phyloP scores from a whole-genome alignment of 176 grass and related monocot genomes.

The Oryza rufipogon region DNA sequence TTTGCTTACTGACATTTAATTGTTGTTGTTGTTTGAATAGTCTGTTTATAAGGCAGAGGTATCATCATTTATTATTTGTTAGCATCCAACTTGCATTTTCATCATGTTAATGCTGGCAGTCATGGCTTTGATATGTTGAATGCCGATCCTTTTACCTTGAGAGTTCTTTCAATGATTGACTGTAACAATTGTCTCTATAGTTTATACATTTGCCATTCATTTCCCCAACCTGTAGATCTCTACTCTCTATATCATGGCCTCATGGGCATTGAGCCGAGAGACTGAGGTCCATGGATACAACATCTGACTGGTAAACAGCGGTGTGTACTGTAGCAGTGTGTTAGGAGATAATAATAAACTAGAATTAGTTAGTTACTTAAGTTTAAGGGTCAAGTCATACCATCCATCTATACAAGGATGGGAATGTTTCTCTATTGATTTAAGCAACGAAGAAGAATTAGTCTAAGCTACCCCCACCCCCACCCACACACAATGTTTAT shows the following conservation, averaged over 20 bases:
- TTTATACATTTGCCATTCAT: not conserved
- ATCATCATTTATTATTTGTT: not conserved
- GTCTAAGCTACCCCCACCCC: too few relatives aligned
- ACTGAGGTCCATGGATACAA: too few relatives aligned
- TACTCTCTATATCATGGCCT: not conserved
- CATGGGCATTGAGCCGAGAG: too few relatives aligned
- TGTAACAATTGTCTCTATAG: not conserved
- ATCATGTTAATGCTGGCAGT: not conserved
- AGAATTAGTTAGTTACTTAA: too few relatives aligned
- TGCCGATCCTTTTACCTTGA: not conserved
- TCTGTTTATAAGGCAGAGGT: not conserved
- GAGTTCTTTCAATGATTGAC: not conserved
- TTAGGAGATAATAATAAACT: too few relatives aligned
- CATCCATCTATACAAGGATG: too few relatives aligned
- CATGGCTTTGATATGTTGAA: not conserved
- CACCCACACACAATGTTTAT: too few relatives aligned
- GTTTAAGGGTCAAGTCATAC: too few relatives aligned
- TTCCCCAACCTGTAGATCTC: not conserved
- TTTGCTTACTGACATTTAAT: not conserved
- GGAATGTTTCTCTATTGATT: too few relatives aligned
- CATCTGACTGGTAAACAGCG: too few relatives aligned
- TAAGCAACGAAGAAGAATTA: too few relatives aligned
- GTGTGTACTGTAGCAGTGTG: too few relatives aligned
- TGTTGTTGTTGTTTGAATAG: not conserved
- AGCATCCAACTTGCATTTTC: constrained; percentile 8